These are phyloP conservation scores for Musa balbisiana DNA, from an alignment of 202 grass and related monocot genomes.

Conservation along the genomic window DNA sequence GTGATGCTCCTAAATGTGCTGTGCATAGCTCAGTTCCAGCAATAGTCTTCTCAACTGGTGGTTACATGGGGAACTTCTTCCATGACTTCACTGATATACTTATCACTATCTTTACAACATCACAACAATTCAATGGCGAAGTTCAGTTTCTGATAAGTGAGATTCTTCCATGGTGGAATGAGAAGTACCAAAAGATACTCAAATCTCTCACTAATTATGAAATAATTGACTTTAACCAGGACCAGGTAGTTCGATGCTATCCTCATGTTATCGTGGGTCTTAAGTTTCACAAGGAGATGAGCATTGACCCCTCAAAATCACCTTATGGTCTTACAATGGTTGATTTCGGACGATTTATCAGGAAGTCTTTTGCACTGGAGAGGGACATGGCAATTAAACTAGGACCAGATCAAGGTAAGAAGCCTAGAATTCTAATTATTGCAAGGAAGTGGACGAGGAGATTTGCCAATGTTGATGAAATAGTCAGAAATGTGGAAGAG, in stretches of 20 bases:
- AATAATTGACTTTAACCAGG: background rate
- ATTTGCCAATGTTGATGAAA: constrained; percentile 37
- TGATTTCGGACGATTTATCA: background rate
- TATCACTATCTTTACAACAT: constrained; percentile 53
- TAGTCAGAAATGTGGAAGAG: constrained; percentile 13
- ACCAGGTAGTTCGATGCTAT: background rate
- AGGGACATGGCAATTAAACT: background rate
- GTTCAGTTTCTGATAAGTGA: constrained; percentile 2
- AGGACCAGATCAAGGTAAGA: background rate
- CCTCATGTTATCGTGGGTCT: constrained; percentile 2
- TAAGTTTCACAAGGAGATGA: constrained; percentile 6
- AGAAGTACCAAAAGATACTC: background rate
- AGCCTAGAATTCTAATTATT: constrained; percentile 52
- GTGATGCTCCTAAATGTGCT: constrained; percentile 25
- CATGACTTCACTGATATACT: constrained; percentile 64
- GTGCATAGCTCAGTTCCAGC: constrained; percentile 32
- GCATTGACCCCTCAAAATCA: background rate
- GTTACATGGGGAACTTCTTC: constrained; percentile 64
- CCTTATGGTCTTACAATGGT: background rate
- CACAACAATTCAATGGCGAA: constrained; percentile 27
- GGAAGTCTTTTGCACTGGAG: background rate
- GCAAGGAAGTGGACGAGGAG: constrained; percentile 43
- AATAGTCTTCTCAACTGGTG: constrained; percentile 55
- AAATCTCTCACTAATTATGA: background rate
- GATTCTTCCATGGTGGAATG: background rate